Base-by-base conservation (phyloP, 2,329 filamentous ascomycete genomes). In the Clarireedia hainanense region DNA sequence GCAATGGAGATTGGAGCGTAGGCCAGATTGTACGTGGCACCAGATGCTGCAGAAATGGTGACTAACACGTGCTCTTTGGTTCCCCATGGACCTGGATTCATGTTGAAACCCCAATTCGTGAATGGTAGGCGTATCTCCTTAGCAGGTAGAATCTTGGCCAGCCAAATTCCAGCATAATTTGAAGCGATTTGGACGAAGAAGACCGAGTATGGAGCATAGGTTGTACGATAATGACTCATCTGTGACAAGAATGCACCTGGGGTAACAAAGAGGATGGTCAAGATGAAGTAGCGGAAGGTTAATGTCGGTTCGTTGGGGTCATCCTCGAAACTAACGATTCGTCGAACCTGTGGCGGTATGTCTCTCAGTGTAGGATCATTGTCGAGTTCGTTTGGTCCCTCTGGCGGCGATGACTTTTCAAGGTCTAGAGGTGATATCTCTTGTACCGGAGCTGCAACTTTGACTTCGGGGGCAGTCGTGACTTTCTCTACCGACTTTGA, bases 251-350 rank as follows among this genome's bases (percentile, higher is more conserved):
- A 79, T 2, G 80, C 80, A 2, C 80, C 80, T 0, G 80, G 79
- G 0, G 76, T 72, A 46, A 82, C 75, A 61, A 83, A 82, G 17
- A 83, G 58, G 54, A 79, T 65, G 5, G 76, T 74, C 24, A 83
- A 69, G 24, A 83, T 51, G 62, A 83, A 80, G 62, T 81, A 84
- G 26, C 80, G 76, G 60, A 84, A 83, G 1, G 80, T 84, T 23
- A 84, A 70, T 12, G 78, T 81, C 0, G 78, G 76, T 27, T 80
- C 69, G 3, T 70, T 74, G 0, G 80, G 74, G 61, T 84, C 79
- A 63, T 84, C 80, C 20, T 75, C 73, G 57, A 84, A 71, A 62
- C 75, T 80, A 60, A 83, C 79, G 43, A 82, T 73, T 24, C 78
- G 74, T 43, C 80, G 76, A 14, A 83, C 80, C 58, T 80, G 75